A percentile compares a stretch with the other conserved stretches of the same genome.
Conservation (phyloP, 2,329 filamentous ascomycete genomes). For the Fusarium sp. region DNA sequence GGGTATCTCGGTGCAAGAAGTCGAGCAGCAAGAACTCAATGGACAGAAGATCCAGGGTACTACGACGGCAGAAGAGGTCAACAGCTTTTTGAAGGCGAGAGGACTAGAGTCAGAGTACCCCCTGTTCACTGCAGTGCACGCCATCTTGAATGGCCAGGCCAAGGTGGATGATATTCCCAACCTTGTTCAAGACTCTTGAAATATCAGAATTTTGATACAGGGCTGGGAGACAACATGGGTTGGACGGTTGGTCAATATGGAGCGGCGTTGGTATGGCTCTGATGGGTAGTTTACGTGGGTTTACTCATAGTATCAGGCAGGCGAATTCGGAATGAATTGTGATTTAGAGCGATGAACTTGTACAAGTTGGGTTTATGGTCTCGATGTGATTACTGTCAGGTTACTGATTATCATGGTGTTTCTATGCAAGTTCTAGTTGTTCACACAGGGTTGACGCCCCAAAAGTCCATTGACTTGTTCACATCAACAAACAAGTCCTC, state of each 20-base stretch:
- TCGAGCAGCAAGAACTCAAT: conserved; percentile 91
- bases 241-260: conserved; percentile 21
- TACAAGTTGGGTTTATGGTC: not conserved
- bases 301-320: conserved; percentile 18
- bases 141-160: conserved; percentile 80
- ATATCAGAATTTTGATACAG: not conserved
- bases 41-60: conserved; percentile 98
- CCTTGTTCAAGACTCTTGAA: conserved; percentile 63
- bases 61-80: conserved; percentile 90
- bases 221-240: conserved; percentile 2
- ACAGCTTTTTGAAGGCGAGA: conserved; percentile 84
- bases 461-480: conserved; percentile 19
- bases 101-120: conserved; percentile 88
- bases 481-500: conserved; percentile 37
- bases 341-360: conserved; percentile 12
- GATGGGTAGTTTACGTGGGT: conserved; percentile 22
- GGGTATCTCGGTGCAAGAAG: conserved; percentile 83
- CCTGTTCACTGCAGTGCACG: conserved; percentile 89
- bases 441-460: not conserved
- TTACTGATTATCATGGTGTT: not conserved
- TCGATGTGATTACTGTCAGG: not conserved
- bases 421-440: not conserved
- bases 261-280: conserved; percentile 41
- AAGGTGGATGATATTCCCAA: conserved; percentile 84
- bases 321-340: conserved; percentile 30